Conservation (phyloP, 208 protist genomes). For the Acanthamoeba divionensis region DNA sequence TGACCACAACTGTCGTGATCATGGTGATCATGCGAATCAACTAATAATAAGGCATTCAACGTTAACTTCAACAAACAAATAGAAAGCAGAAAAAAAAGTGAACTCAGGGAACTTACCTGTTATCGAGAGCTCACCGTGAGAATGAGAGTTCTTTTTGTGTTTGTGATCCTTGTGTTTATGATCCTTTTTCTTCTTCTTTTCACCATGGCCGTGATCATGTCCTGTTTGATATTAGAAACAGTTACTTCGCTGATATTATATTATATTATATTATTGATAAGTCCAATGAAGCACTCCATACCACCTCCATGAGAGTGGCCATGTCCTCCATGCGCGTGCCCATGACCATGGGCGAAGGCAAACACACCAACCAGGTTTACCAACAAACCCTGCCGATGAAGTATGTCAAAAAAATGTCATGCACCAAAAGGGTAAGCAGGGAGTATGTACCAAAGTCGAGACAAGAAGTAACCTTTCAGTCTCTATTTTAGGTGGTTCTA, state of each 20-base stretch:
- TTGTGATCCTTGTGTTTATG: not conserved
- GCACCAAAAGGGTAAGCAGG: not conserved
- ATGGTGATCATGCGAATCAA: not conserved
- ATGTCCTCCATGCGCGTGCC: conserved; percentile 66
- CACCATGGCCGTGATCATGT: not conserved
- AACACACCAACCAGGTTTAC: conserved; percentile 78
- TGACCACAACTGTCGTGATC: conserved; percentile 53
- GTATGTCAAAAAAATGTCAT: not conserved
- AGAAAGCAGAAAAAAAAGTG: too few relatives aligned
- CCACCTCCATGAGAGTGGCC: conserved; percentile 46
- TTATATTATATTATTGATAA: too few relatives aligned
- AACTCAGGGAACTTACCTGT: too few relatives aligned
- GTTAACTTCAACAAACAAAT: too few relatives aligned
- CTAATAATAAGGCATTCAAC: too few relatives aligned
- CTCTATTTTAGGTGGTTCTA: conserved; percentile 54
- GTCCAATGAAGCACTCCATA: conserved; percentile 45
- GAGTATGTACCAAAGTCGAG: conserved; percentile 15
- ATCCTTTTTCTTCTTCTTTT: conserved; percentile 14
- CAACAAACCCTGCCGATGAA: conserved; percentile 51
- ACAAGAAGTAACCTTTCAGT: conserved; percentile 75
- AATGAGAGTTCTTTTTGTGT: not conserved
- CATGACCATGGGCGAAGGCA: conserved; percentile 66
- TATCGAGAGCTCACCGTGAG: too few relatives aligned
- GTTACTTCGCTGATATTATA: too few relatives aligned
- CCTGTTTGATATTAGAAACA: too few relatives aligned